Percentiles rank a stretch among this genome's conserved stretches.
Conservation (phyloP, 2,329 filamentous ascomycete genomes). For the Grosmannia penicillata region DNA sequence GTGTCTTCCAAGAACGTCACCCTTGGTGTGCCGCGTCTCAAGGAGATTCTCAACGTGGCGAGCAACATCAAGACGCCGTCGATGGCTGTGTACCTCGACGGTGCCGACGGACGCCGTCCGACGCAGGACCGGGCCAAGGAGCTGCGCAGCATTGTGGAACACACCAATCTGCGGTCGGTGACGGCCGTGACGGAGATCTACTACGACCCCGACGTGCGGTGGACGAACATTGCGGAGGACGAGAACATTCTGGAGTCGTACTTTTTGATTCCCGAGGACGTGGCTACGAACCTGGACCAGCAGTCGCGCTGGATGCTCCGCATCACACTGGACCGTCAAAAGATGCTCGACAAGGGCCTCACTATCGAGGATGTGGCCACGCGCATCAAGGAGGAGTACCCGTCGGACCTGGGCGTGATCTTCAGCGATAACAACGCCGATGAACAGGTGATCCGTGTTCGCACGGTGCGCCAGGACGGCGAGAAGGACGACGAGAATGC, state of each 20-base stretch:
- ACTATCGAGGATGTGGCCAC: slow-evolving; percentile 81
- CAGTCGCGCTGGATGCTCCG: slow-evolving; percentile 94
- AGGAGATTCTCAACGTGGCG: slow-evolving; percentile 97
- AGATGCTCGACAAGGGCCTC: slow-evolving; percentile 87
- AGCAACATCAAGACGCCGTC: slow-evolving; percentile 97
- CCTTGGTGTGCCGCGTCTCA: slow-evolving; percentile 91
- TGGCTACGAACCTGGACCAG: slow-evolving; percentile 42
- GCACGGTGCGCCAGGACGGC: slow-evolving; percentile 56
- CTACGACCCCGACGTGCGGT: slow-evolving; percentile 82
- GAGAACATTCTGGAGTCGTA: slow-evolving; percentile 92
- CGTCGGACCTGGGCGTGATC: slow-evolving; percentile 74
- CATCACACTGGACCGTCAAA: slow-evolving; percentile 83
- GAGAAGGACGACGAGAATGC: slow-evolving; percentile 56
- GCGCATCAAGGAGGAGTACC: slow-evolving; percentile 80
- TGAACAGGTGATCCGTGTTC: slow-evolving; percentile 84
- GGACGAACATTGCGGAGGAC: slow-evolving; percentile 77
- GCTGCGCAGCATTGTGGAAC: slow-evolving; percentile 80
- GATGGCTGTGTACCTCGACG: slow-evolving; percentile 79
- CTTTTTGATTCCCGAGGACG: slow-evolving; percentile 82
- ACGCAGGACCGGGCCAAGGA: slow-evolving; percentile 71
- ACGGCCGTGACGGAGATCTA: slow-evolving; percentile 91
- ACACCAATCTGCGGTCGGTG: slow-evolving; percentile 84
- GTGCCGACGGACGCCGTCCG: slow-evolving; percentile 28
- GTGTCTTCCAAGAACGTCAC: slow-evolving; percentile 99
- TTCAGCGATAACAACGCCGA: slow-evolving; percentile 98